Evolutionary conservation across 257 asterid species (phyloP), one percentile per base, ranked within the genome.

Genomic region (Phtheirospermum japonicum): DNA sequence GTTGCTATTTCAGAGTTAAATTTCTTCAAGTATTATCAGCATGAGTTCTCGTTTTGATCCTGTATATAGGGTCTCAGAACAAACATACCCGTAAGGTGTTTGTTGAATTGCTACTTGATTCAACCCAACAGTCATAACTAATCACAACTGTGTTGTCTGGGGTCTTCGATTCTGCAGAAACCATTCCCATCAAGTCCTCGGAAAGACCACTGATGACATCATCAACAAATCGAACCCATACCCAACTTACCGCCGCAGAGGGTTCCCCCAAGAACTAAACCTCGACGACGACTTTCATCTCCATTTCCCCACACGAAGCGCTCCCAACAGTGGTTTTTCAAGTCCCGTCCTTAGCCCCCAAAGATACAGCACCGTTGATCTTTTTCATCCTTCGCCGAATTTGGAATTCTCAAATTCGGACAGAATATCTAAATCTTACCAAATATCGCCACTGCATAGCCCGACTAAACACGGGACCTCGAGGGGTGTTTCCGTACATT

Each of bases 271-370:
- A n/a, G 77, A 78, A 12, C 80, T 68, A 67, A 73, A 72, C 5
- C 58, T 73, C 13, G 85, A 81, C 73, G 49, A 68, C 11, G 71
- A 74, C 46, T 76, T 79, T 51, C 66, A 73, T 52, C 62, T 68
- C 32, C 66, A 73, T 14, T 72, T 77, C 59, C 89, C 93, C 13
- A 69, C 78, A 5, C 68, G 81, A 71, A 90, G 97, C 73, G 96
- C 97, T 66, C 97, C 97, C 0, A 61, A 76, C 63, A 90, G 87
- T 49, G 87, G 85, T 55, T 79, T 53, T 66, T 81, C 90, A 2
- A 90, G 95, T 65, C 97, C 97, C 7, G 57, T 71, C 9, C 80
- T n/a, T 11, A 90, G 96, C 79, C 88, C 95, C 2, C 73, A 74
- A 66, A 83, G 82, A 75, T 80, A 73, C 58, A 73, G 77, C 42